phyloP scores from a whole-genome alignment of 495 filamentous ascomycete genomes.

The Penicillium chermesinum region DNA sequence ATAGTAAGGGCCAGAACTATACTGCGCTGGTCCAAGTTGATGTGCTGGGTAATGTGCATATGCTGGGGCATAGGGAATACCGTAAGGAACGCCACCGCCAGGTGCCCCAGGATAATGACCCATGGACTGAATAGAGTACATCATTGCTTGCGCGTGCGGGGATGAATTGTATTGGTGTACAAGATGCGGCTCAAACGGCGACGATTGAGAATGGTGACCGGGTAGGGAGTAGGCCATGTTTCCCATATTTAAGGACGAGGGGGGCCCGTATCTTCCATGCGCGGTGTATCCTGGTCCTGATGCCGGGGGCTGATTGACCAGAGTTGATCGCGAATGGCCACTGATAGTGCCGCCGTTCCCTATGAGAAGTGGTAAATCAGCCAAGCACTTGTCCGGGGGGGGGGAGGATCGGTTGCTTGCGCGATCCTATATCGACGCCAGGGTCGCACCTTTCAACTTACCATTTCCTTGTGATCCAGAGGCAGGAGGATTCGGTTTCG shows the following conservation, averaged over 20 bases:
- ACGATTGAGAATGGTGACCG: slow-evolving; percentile 26
- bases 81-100: slow-evolving; percentile 23
- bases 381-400: not conserved
- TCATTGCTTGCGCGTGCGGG: slow-evolving; percentile 21
- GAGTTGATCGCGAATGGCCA: slow-evolving; percentile 18
- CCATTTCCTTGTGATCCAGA: slow-evolving; percentile 13
- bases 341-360: slow-evolving; percentile 10
- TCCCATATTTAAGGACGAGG: slow-evolving; percentile 41
- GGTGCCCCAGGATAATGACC: slow-evolving; percentile 32
- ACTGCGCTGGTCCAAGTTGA: slow-evolving; percentile 20
- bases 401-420: too few species aligned
- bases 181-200: slow-evolving; percentile 25
- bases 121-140: slow-evolving; percentile 37
- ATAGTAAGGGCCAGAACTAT: slow-evolving; percentile 26
- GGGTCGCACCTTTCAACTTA: too few species aligned
- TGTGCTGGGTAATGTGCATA: slow-evolving; percentile 29
- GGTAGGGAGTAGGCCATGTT: slow-evolving; percentile 44
- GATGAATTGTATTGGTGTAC: slow-evolving; percentile 28
- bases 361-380: slow-evolving; percentile 7
- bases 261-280: slow-evolving; percentile 22
- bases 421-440: too few species aligned
- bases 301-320: slow-evolving; percentile 20
- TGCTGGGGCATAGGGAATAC: slow-evolving; percentile 22
- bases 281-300: slow-evolving; percentile 19
- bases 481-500: slow-evolving; percentile 14